phyloP scores from a whole-genome alignment of 768 basidiomycete species.

The Pleurotus tuber-regium region DNA sequence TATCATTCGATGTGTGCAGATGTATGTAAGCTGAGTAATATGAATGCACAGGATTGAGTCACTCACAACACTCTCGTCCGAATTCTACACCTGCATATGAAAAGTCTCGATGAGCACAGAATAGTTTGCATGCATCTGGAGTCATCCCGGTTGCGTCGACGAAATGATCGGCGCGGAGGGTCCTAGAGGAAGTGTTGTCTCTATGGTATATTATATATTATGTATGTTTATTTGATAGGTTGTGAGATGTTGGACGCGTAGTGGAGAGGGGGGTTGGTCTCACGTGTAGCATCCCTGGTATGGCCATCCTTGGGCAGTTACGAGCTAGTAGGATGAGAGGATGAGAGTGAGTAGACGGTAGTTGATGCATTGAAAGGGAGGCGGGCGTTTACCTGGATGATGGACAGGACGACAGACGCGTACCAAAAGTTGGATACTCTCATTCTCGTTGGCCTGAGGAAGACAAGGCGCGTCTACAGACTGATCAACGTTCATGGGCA shows the following conservation, averaged over 20 bases:
- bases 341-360: neutral
- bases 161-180: slow-evolving; percentile 1
- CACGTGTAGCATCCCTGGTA: slow-evolving; percentile 7
- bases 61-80: slow-evolving; percentile 18
- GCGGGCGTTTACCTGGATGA: too few relatives aligned
- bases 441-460: too few relatives aligned
- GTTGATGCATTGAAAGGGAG: too few relatives aligned
- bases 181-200: neutral
- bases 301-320: slow-evolving; percentile 5
- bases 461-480: too few relatives aligned
- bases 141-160: neutral
- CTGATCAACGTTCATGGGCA: too few relatives aligned
- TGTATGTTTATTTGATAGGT: too few relatives aligned
- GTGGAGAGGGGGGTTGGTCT: neutral
- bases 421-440: too few relatives aligned
- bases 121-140: neutral
- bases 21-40: too few relatives aligned
- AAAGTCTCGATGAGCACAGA: slow-evolving; percentile 12
- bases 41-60: too few relatives aligned
- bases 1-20: too few relatives aligned
- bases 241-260: neutral
- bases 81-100: slow-evolving; percentile 15
- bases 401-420: too few relatives aligned
- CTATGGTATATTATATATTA: neutral
- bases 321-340: too few relatives aligned